Evolutionary conservation across 169 alveolate genomes (phyloP).

Genomic region (Neospora caninum): DNA sequence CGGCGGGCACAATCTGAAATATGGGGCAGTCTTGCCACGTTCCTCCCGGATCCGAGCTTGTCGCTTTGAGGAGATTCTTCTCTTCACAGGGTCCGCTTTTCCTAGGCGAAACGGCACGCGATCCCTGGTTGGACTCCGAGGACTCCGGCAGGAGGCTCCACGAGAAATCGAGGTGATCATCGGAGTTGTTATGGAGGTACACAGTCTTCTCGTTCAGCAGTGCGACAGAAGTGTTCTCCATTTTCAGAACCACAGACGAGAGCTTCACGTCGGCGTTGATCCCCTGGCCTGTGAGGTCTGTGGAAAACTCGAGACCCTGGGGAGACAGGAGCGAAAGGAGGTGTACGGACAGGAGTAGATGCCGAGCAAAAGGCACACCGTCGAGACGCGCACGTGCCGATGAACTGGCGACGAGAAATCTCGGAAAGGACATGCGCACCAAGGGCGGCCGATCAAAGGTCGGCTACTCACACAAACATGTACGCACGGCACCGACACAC

Average conservation of each 20-base stretch:
- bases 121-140: not conserved
- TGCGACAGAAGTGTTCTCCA: constrained; percentile 58
- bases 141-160: constrained; percentile 42
- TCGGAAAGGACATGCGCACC: too few species aligned
- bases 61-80: not conserved
- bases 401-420: too few species aligned
- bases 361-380: too few species aligned
- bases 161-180: constrained; percentile 54
- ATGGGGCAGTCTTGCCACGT: not conserved
- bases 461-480: too few species aligned
- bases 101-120: not conserved
- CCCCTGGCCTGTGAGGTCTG: not conserved
- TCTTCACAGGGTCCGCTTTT: not conserved
- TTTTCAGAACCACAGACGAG: constrained; percentile 46
- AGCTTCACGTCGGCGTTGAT: constrained; percentile 49
- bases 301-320: constrained; percentile 34
- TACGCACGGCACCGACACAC: too few species aligned
- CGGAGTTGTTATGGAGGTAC: constrained; percentile 55
- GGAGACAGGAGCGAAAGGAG: not conserved
- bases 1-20: not conserved
- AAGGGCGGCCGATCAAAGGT: too few species aligned
- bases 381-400: too few species aligned
- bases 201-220: constrained; percentile 39
- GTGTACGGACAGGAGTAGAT: too few species aligned
- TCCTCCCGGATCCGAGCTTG: not conserved